A percentile compares a stretch with the other conserved stretches of the same genome.
Evolutionary conservation across 345 rosid species (phyloP).

Genomic region (rapeseed (Brassica napus)): Da-Ae NC_063447.1:11454501-11455000

Average conservation of each 20-base stretch:
- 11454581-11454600: background rate
- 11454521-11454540: constrained; percentile 7
- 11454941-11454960: background rate
- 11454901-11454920: background rate
- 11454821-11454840: constrained; percentile 17
- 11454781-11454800: background rate
- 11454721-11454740: background rate
- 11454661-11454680: background rate
- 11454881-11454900: constrained; percentile 2
- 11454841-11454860: background rate
- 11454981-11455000: background rate
- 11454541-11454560: background rate
- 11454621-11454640: background rate
- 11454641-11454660: constrained; percentile 10
- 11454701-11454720: background rate
- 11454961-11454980: background rate
- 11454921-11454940: background rate
- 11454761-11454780: background rate
- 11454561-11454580: background rate
- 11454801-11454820: constrained; percentile 21
- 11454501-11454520: constrained; percentile 48
- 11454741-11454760: background rate
- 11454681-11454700: constrained; percentile 13
- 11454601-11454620: background rate
- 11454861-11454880: background rate